These are phyloP conservation scores for Zea luxurians DNA, from an alignment of 176 grass and related monocot genomes.

Conservation along the genomic window DNA sequence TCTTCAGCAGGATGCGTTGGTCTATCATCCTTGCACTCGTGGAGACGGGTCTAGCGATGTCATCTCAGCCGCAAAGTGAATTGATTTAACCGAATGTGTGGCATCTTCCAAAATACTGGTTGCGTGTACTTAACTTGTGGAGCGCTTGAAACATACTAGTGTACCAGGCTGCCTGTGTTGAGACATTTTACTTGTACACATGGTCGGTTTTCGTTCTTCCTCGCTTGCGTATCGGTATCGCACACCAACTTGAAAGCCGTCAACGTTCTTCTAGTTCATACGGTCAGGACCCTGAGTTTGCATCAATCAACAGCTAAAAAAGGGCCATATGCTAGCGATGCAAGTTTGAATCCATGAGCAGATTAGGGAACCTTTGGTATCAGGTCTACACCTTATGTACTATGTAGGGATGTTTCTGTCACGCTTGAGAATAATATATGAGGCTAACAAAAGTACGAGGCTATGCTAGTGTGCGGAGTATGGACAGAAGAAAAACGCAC, in stretches of 20 bases:
- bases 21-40: neutral
- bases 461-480: neutral
- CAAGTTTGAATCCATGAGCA: neutral
- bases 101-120: neutral
- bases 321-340: neutral
- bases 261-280: neutral
- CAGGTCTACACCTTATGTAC: neutral
- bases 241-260: neutral
- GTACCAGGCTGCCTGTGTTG: neutral
- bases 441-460: neutral
- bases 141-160: neutral
- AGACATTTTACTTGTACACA: neutral
- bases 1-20: neutral
- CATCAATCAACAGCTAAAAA: too few relatives aligned
- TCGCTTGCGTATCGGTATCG: neutral
- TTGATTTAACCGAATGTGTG: conserved; percentile 1
- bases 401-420: neutral
- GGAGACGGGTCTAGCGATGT: neutral
- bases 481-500: neutral
- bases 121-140: neutral
- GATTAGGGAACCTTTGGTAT: neutral
- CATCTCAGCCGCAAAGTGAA: neutral
- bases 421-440: neutral
- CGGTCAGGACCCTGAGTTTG: too few relatives aligned
- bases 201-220: neutral